phyloP scores from a whole-genome alignment of 345 rosid genomes.

The Hypericum perforatum region DNA sequence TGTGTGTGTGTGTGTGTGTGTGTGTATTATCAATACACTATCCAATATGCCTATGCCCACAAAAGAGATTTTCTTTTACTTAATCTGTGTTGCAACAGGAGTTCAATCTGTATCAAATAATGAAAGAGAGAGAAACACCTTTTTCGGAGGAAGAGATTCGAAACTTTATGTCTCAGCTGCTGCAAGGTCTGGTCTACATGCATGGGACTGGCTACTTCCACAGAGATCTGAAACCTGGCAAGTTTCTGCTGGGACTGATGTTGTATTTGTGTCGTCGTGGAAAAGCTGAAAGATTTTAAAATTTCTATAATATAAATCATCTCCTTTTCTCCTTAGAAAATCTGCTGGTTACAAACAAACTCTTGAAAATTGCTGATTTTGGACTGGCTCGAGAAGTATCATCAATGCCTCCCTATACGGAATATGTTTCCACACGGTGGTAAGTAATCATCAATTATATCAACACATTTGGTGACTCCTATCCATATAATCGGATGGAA shows the following conservation, averaged over 20 bases:
- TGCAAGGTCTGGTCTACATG: slow-evolving; percentile 89
- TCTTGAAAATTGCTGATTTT: slow-evolving; percentile 90
- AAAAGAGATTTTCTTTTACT: neutral
- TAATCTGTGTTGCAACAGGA: slow-evolving; percentile 34
- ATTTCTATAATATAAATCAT: slow-evolving; percentile 9
- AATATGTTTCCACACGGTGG: slow-evolving; percentile 97
- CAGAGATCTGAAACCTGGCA: slow-evolving; percentile 91
- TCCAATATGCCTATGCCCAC: neutral
- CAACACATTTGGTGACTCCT: neutral
- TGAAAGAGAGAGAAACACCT: slow-evolving; percentile 56
- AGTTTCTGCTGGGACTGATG: slow-evolving; percentile 1
- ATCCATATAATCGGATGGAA: neutral
- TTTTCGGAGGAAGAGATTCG: slow-evolving; percentile 74
- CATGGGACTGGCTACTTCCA: slow-evolving; percentile 80
- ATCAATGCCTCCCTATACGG: slow-evolving; percentile 88
- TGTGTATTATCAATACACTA: no score
- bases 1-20: no score
- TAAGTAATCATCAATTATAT: slow-evolving; percentile 18
- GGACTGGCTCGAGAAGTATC: slow-evolving; percentile 92
- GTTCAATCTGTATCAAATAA: slow-evolving; percentile 69
- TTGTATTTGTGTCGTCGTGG: slow-evolving; percentile 9
- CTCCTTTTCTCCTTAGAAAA: slow-evolving; percentile 38
- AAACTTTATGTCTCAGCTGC: slow-evolving; percentile 62
- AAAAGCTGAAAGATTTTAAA: slow-evolving; percentile 1
- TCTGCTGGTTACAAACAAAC: slow-evolving; percentile 68